phyloP scores from a whole-genome alignment of 176 grass and related monocot genomes.

The Carex parvula region DNA sequence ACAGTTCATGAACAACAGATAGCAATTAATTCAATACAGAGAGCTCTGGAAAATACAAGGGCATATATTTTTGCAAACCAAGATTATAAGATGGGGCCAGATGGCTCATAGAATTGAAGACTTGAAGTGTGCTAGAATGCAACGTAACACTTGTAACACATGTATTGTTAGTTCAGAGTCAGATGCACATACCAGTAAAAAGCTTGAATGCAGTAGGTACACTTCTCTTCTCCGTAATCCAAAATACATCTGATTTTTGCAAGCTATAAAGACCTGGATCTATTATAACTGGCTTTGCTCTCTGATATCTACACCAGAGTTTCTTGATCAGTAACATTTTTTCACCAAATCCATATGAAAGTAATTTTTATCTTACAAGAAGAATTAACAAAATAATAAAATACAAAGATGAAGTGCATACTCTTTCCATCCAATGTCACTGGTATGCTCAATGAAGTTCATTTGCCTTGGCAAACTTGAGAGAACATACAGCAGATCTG shows the following conservation, averaged over 20 bases:
- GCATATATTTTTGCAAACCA: neutral
- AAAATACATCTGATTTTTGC: slow-evolving; percentile 92
- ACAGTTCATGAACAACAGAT: slow-evolving; percentile 10
- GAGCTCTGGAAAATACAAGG: too few species aligned
- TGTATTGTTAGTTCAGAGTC: neutral
- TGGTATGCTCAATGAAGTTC: slow-evolving; percentile 96
- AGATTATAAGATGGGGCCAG: neutral
- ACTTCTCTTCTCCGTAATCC: slow-evolving; percentile 87
- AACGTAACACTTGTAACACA: neutral
- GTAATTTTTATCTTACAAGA: neutral
- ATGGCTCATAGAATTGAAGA: neutral
- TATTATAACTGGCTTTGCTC: slow-evolving; percentile 93
- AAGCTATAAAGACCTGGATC: slow-evolving; percentile 88
- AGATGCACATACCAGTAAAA: slow-evolving; percentile 68
- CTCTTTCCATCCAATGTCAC: slow-evolving; percentile 99
- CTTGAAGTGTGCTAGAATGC: neutral
- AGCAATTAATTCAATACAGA: neutral
- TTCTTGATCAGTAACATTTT: slow-evolving; percentile 3
- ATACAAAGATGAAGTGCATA: slow-evolving; percentile 36
- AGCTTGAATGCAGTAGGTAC: slow-evolving; percentile 97
- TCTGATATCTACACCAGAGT: slow-evolving; percentile 62
- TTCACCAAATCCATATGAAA: neutral
- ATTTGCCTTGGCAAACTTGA: slow-evolving; percentile 79
- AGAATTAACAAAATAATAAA: slow-evolving; percentile 14
- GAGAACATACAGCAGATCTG: slow-evolving; percentile 75